A percentile compares a stretch with the other conserved stretches of the same genome.
Evolutionary conservation across 345 rosid genomes (phyloP).

Genomic region (Corchorus capsularis): DNA sequence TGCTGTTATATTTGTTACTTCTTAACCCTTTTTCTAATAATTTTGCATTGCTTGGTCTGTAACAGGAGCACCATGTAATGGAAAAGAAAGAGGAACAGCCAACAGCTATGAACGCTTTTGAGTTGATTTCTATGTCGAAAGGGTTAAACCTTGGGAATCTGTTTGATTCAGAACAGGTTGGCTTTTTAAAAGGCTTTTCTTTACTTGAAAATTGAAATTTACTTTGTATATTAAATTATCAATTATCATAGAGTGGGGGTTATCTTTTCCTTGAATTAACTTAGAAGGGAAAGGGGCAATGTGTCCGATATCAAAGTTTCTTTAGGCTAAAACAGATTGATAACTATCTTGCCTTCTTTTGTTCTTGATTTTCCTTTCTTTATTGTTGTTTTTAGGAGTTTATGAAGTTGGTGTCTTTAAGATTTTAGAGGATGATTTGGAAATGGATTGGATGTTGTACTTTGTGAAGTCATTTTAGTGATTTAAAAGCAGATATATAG

Average conservation of each 20-base stretch:
- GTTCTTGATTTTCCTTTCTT: background rate
- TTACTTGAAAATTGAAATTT: background rate
- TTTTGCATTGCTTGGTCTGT: constrained; percentile 13
- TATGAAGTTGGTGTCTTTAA: background rate
- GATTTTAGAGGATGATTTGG: background rate
- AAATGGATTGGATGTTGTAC: background rate
- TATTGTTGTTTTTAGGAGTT: background rate
- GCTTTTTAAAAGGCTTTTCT: constrained; percentile 16
- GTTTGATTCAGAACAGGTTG: constrained; percentile 82
- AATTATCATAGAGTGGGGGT: background rate
- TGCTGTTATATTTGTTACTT: constrained; percentile 2
- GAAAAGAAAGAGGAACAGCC: constrained; percentile 92
- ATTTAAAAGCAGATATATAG: background rate
- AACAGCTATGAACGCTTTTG: constrained; percentile 85
- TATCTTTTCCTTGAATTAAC: background rate
- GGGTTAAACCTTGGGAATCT: constrained; percentile 88
- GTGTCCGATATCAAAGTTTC: background rate
- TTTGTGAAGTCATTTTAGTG: background rate
- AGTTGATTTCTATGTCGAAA: constrained; percentile 87
- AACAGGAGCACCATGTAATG: constrained; percentile 81
- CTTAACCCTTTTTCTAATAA: constrained; percentile 11
- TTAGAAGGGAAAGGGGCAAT: background rate
- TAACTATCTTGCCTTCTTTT: background rate
- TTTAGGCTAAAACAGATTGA: background rate
- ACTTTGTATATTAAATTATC: constrained; percentile 1